phyloP scores from a whole-genome alignment of 345 rosid species.

The Pugionium dolabratum region DNA sequence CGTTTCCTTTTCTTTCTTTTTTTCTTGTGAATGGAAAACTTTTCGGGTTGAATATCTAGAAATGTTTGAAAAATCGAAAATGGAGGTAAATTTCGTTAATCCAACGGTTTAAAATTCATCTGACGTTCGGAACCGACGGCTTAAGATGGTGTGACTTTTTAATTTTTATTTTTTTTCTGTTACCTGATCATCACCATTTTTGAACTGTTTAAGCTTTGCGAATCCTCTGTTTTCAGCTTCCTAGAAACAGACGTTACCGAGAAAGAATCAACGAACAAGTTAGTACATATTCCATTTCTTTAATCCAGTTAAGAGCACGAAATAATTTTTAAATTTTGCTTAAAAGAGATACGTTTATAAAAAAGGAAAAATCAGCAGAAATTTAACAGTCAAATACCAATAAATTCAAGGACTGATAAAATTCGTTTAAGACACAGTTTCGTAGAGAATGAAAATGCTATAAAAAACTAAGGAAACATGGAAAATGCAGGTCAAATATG shows the following conservation, averaged over 20 bases:
- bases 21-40: neutral
- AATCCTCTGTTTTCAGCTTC: conserved; percentile 32
- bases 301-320: too few relatives aligned
- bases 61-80: neutral
- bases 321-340: too few relatives aligned
- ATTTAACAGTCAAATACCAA: neutral
- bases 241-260: neutral
- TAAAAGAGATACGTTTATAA: too few relatives aligned
- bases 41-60: neutral
- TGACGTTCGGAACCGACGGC: neutral
- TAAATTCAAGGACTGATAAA: neutral
- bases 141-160: neutral
- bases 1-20: neutral
- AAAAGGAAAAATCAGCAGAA: neutral
- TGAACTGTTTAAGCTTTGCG: conserved; percentile 18
- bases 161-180: neutral
- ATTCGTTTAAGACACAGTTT: neutral
- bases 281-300: neutral
- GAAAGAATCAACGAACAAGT: conserved; percentile 1
- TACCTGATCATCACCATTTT: conserved; percentile 14
- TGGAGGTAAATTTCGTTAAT: neutral
- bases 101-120: neutral
- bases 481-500: neutral
- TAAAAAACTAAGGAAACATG: neutral
- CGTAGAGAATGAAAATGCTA: neutral